phyloP scores from a whole-genome alignment of 2,329 filamentous ascomycete genomes.

The Epichloe glyceriae region DNA sequence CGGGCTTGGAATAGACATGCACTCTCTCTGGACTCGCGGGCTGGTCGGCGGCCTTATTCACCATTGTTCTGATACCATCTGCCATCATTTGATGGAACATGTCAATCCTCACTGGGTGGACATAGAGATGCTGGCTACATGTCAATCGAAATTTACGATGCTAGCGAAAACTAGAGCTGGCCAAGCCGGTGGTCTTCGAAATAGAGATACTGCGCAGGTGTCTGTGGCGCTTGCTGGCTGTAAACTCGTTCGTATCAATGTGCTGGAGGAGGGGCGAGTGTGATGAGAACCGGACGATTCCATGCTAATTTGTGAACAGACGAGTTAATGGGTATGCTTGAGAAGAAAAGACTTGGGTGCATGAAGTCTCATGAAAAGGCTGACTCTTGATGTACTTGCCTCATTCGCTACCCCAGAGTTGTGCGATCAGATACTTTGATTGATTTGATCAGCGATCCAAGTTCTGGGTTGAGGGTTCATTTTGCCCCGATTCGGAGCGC shows the following conservation, averaged over 20 bases:
- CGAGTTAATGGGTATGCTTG: neutral
- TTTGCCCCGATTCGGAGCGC: neutral
- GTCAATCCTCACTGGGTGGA: neutral
- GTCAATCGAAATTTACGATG: neutral
- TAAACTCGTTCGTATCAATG: too few species aligned
- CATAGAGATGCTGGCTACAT: neutral
- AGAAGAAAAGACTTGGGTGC: neutral
- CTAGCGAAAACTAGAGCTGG: too few species aligned
- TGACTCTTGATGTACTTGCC: neutral
- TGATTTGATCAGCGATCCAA: neutral
- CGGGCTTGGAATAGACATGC: too few species aligned
- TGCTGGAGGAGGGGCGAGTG: neutral
- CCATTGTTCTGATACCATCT: neutral
- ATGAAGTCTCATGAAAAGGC: neutral
- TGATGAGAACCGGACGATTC: neutral
- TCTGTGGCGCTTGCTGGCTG: too few species aligned
- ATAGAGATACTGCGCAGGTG: too few species aligned
- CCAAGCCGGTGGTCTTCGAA: too few species aligned
- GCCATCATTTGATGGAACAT: too few species aligned
- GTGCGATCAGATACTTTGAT: neutral
- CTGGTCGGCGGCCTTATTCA: neutral
- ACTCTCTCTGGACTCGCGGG: neutral
- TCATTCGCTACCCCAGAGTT: neutral
- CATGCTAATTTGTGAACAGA: neutral
- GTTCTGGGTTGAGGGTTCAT: neutral